A percentile compares a stretch with the other conserved stretches of the same genome.
Conservation (phyloP, 164 flowering plant genomes). For the Tetrastigma voinierianum region DNA sequence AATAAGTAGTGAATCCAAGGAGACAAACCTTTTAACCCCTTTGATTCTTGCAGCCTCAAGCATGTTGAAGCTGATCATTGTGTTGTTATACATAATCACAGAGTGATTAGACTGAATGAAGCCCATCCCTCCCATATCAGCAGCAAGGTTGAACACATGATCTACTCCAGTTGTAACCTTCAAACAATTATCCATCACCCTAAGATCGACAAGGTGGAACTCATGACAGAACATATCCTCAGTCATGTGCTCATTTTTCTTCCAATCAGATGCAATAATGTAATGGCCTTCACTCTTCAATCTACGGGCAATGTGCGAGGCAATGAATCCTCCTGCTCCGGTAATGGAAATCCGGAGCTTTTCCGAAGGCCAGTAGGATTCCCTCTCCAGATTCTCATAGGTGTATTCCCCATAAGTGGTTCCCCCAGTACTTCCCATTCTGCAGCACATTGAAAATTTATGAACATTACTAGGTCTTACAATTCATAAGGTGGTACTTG, state of each 20-base stretch:
- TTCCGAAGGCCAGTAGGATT: conserved; percentile 89
- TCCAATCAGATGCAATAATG: conserved; percentile 98
- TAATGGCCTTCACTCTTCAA: conserved; percentile 96
- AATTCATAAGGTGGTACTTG: too few species aligned
- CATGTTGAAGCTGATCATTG: conserved; percentile 99
- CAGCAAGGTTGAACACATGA: conserved; percentile 98
- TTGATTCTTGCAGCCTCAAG: conserved; percentile 89
- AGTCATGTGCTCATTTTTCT: conserved; percentile 98
- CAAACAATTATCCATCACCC: conserved; percentile 97
- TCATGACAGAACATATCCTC: conserved; percentile 98
- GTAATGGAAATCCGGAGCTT: conserved; percentile 89
- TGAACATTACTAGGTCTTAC: too few species aligned
- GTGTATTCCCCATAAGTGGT: conserved; percentile 74
- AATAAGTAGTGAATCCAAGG: neutral
- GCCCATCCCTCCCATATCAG: conserved; percentile 99
- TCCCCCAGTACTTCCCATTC: conserved; percentile 76
- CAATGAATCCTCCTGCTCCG: conserved; percentile 98
- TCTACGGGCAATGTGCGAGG: conserved; percentile 96
- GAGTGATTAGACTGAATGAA: conserved; percentile 99
- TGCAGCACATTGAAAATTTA: conserved; percentile 16
- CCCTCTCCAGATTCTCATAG: conserved; percentile 82
- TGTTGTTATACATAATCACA: conserved; percentile 95
- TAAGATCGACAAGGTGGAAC: conserved; percentile 91
- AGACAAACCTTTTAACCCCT: conserved; percentile 80
- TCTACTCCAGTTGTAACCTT: conserved; percentile 83